These are phyloP conservation scores for Fusarium scirpi DNA, from an alignment of 2,329 filamentous ascomycete genomes.

Conservation along the genomic window DNA sequence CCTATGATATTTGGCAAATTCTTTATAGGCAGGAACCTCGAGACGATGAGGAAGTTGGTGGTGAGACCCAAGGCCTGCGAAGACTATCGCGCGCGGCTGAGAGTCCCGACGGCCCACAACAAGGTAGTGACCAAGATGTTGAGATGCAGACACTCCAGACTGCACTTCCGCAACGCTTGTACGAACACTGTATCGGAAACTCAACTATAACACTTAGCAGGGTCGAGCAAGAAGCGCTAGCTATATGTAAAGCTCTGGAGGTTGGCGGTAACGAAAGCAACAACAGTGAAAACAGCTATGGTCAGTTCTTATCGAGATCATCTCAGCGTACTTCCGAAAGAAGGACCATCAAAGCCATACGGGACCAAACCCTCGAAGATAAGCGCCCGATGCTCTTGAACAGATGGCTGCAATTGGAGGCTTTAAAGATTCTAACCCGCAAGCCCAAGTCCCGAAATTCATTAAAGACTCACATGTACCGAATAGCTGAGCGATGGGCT, in stretches of 20 bases:
- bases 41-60: background rate
- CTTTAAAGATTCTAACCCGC: accelerated
- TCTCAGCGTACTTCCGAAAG: accelerated
- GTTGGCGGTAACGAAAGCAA: background rate
- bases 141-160: background rate
- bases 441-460: accelerated
- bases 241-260: background rate
- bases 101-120: background rate
- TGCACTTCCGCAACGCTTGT: background rate
- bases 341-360: accelerated
- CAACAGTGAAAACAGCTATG: background rate
- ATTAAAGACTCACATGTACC: accelerated
- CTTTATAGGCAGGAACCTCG: background rate
- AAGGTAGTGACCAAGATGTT: background rate
- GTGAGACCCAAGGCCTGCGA: background rate
- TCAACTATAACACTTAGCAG: background rate
- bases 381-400: background rate
- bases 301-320: accelerated
- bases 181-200: background rate
- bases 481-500: background rate
- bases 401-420: background rate
- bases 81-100: background rate
- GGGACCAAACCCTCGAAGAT: accelerated
- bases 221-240: background rate
- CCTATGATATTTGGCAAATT: background rate